These are phyloP conservation scores for Wallacemonas collosoma DNA, from an alignment of 208 protist genomes.

Conservation along the genomic window DNA sequence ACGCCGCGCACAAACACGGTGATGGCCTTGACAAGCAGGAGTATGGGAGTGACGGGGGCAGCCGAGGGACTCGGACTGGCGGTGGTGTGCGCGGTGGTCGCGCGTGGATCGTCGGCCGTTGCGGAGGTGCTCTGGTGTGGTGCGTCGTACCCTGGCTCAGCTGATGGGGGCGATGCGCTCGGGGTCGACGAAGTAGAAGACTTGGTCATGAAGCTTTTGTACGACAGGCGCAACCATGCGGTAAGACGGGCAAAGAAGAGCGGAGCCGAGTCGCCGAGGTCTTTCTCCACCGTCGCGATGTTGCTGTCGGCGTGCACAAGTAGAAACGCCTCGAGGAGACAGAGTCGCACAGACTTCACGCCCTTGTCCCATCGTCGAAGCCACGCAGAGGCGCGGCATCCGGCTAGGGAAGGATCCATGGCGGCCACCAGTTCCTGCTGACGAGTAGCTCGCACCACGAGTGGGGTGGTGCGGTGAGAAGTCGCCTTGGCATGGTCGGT, in stretches of 20 bases:
- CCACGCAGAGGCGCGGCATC: slow-evolving; percentile 64
- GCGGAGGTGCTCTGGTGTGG: neutral
- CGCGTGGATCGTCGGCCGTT: neutral
- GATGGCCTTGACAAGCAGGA: slow-evolving; percentile 55
- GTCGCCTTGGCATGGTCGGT: neutral
- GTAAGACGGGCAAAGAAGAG: slow-evolving; percentile 85
- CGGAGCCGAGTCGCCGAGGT: slow-evolving; percentile 76
- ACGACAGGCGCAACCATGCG: slow-evolving; percentile 81
- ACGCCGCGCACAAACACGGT: slow-evolving; percentile 79
- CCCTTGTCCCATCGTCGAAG: slow-evolving; percentile 73
- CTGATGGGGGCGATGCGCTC: too few species aligned
- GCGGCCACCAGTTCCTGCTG: slow-evolving; percentile 26
- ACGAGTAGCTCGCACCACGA: slow-evolving; percentile 1
- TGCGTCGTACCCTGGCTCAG: too few species aligned
- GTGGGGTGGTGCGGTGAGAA: neutral
- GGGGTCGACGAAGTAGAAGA: neutral
- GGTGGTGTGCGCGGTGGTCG: neutral
- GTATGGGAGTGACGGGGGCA: slow-evolving; percentile 26
- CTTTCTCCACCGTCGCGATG: slow-evolving; percentile 52
- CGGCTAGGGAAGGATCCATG: slow-evolving; percentile 29
- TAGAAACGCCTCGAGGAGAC: slow-evolving; percentile 72
- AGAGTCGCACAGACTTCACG: slow-evolving; percentile 32
- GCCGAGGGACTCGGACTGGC: neutral
- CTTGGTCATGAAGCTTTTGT: slow-evolving; percentile 31
- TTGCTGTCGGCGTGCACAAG: slow-evolving; percentile 69